phyloP scores from a whole-genome alignment of 805 yeast genomes.

The Brettanomyces sp. region DNA sequence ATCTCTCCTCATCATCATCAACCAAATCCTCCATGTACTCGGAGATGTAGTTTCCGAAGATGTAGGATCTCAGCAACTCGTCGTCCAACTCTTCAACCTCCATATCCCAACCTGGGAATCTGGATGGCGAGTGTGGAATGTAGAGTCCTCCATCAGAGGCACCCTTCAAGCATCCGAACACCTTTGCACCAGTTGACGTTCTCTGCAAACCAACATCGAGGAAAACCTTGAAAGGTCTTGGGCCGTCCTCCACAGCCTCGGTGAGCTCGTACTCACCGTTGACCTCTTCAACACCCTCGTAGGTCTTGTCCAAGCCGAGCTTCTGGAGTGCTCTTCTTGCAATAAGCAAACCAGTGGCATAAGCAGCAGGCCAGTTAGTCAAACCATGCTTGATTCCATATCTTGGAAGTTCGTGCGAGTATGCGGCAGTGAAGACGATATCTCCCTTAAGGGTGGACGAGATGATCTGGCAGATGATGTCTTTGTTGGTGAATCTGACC shows the following conservation, averaged over 20 bases:
- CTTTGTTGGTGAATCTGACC: slow-evolving; percentile 99
- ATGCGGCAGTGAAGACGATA: slow-evolving; percentile 92
- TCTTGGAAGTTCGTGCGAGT: slow-evolving; percentile 96
- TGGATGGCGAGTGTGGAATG: slow-evolving; percentile 98
- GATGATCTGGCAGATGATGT: slow-evolving; percentile 95
- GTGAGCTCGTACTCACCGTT: slow-evolving; percentile 98
- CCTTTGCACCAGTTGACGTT: slow-evolving; percentile 99
- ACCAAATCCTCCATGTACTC: slow-evolving; percentile 99
- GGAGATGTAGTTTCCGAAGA: slow-evolving; percentile 99
- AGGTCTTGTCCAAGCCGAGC: slow-evolving; percentile 97
- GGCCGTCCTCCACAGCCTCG: slow-evolving; percentile 98
- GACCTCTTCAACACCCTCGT: slow-evolving; percentile 97
- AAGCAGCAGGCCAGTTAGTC: slow-evolving; percentile 99
- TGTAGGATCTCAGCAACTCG: slow-evolving; percentile 95
- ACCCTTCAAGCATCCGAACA: slow-evolving; percentile 99
- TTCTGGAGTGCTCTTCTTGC: slow-evolving; percentile 99
- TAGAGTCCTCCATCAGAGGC: slow-evolving; percentile 99
- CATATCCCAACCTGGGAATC: slow-evolving; percentile 99
- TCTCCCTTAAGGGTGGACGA: slow-evolving; percentile 98
- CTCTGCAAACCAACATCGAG: slow-evolving; percentile 99
- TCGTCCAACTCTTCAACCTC: slow-evolving; percentile 98
- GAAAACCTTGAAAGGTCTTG: slow-evolving; percentile 99
- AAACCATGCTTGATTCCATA: slow-evolving; percentile 98
- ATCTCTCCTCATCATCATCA: slow-evolving; percentile 99
- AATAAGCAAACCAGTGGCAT: slow-evolving; percentile 95